These are phyloP conservation scores for Penicillium sp. DNA, from an alignment of 2,329 filamentous ascomycete species.

Conservation along the genomic window DNA sequence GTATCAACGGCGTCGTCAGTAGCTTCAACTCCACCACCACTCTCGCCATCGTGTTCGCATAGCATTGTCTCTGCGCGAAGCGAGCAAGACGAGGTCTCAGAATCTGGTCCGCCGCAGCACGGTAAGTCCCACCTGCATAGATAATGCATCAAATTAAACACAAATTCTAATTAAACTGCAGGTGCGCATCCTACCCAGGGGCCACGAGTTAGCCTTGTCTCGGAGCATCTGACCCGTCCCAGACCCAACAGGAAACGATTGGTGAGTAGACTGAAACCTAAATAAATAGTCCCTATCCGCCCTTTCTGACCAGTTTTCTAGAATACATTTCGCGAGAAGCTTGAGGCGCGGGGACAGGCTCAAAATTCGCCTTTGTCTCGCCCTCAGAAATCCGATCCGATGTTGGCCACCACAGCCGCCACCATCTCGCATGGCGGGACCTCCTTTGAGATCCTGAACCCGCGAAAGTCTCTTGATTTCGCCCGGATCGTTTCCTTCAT, in stretches of 20 bases:
- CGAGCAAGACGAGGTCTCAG: slow-evolving; percentile 30
- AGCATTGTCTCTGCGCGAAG: slow-evolving; percentile 31
- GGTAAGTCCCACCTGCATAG: slow-evolving; percentile 1
- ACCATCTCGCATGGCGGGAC: slow-evolving; percentile 37
- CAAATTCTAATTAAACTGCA: slow-evolving; percentile 6
- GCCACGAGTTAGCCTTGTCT: slow-evolving; percentile 22
- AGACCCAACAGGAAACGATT: slow-evolving; percentile 26
- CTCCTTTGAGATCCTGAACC: slow-evolving; percentile 41
- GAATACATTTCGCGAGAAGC: slow-evolving; percentile 37
- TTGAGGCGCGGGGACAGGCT: slow-evolving; percentile 21
- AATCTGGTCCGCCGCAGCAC: slow-evolving; percentile 4
- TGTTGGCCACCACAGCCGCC: slow-evolving; percentile 27
- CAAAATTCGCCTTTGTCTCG: slow-evolving; percentile 14
- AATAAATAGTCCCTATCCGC: slow-evolving; percentile 9
- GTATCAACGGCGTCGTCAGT: slow-evolving; percentile 29
- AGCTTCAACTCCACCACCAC: slow-evolving; percentile 37
- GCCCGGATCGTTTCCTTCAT: slow-evolving; percentile 38
- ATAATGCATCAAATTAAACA: slow-evolving; percentile 2
- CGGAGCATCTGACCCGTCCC: slow-evolving; percentile 20
- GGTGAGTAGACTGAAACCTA: slow-evolving; percentile 23
- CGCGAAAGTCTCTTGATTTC: slow-evolving; percentile 37
- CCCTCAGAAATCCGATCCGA: slow-evolving; percentile 27
- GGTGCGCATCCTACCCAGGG: slow-evolving; percentile 12
- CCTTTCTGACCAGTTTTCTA: slow-evolving; percentile 12
- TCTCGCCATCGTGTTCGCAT: slow-evolving; percentile 40